Base-by-base conservation (phyloP, 495 filamentous ascomycete species). In the Aspergillus leporis region DNA sequence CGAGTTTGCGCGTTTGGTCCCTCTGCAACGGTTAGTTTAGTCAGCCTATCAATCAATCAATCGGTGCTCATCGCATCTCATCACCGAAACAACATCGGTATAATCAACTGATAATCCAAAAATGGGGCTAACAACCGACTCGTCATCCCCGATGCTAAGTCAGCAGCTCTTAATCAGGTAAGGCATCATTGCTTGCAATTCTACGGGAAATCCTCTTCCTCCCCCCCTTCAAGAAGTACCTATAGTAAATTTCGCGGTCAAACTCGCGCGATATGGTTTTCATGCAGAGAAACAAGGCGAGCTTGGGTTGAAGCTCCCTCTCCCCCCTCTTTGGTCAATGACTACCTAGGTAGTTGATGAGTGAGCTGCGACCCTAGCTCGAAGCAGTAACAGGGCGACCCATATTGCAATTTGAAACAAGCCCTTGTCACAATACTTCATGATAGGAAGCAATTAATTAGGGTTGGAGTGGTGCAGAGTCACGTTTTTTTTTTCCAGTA, bases 181-280 rank as follows among this genome's bases (percentile, higher is more conserved):
- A 62, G 63, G 63, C 60, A 66, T 51, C 63, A 60, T 38, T 62
- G 59, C 60, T 58, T 55, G 10, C 43, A 23, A 49, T 46, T 16
- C 51, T 50, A 46, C 36, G 51, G 51, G 52, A 51, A 55, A 38
- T 32, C 31, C n/a, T 21, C 45, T 47, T 47, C 1, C n/a, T n/a
- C 22, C 34, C 14, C 22, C 31, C 48, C 48, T 25, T 23, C n/a
- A 51, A n/a, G n/a, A 51, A 51, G 38, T 41, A 41, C 38, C 38
- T 41, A 41, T 41, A 41, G 12, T 41, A 41, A 41, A 16, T 28
- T 5, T 41, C 12, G n/a, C 38, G 38, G 50, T 23, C 23, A 32
- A 18, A 23, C 19, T 32, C 34, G 50, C 41, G 41, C 55, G 51
- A 52, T 56, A 14, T 46, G 50, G 58, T 41, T 50, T 47, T 64